Evolutionary conservation across 2,329 filamentous ascomycete species (phyloP).

Genomic region (Gyromitra esculenta): DNA sequence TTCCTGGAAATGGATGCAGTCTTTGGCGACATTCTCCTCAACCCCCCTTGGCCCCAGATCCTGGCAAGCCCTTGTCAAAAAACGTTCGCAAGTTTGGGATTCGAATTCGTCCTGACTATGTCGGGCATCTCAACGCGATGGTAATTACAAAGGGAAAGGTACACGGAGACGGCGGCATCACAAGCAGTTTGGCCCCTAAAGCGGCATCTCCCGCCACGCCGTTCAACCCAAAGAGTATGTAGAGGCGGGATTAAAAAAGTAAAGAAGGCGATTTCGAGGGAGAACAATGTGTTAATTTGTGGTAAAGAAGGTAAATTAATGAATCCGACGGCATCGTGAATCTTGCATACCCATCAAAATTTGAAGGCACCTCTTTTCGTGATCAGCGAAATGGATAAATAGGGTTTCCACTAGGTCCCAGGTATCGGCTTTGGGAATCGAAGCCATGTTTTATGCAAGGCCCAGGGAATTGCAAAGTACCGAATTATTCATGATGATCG

Average conservation of each 20-base stretch:
- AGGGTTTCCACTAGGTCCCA: slow-evolving; percentile 9
- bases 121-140: slow-evolving; percentile 52
- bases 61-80: slow-evolving; percentile 37
- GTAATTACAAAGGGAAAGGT: slow-evolving; percentile 49
- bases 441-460: slow-evolving; percentile 46
- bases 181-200: slow-evolving; percentile 25
- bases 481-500: slow-evolving; percentile 25
- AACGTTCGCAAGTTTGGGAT: slow-evolving; percentile 28
- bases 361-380: not conserved
- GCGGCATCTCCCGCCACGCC: slow-evolving; percentile 37
- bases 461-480: slow-evolving; percentile 27
- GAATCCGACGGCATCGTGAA: slow-evolving; percentile 30
- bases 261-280: slow-evolving; percentile 32
- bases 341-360: slow-evolving; percentile 24
- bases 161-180: slow-evolving; percentile 39
- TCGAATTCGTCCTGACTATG: slow-evolving; percentile 28
- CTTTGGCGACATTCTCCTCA: slow-evolving; percentile 16
- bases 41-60: slow-evolving; percentile 35
- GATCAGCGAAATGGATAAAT: slow-evolving; percentile 42
- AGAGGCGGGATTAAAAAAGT: slow-evolving; percentile 40
- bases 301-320: slow-evolving; percentile 15
- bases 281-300: slow-evolving; percentile 12
- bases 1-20: slow-evolving; percentile 3
- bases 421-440: slow-evolving; percentile 18
- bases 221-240: slow-evolving; percentile 36